Conservation (phyloP, 2,329 filamentous ascomycete species). For the Epichloe hybrida region DNA sequence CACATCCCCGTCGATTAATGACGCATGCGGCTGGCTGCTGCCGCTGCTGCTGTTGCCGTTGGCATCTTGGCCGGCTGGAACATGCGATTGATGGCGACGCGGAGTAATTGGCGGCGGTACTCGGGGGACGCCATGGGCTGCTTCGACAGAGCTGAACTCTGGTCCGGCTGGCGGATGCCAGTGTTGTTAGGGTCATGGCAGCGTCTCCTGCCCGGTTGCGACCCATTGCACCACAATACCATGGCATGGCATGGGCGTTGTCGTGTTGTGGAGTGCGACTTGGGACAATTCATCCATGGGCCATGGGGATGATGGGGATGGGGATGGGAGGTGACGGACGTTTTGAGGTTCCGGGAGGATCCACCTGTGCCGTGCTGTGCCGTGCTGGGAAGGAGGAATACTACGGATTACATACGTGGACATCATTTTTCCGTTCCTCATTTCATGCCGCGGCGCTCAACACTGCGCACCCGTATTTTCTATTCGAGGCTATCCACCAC, state of each 20-base stretch:
- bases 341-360: too few species aligned
- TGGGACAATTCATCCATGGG: not conserved
- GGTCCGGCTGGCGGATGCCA: constrained; percentile 9
- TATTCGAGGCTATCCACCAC: not conserved
- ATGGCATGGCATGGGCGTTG: not conserved
- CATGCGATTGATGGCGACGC: not conserved
- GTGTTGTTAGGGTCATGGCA: constrained; percentile 14
- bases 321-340: too few species aligned
- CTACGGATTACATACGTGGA: too few species aligned
- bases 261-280: not conserved
- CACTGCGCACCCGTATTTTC: not conserved
- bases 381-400: too few species aligned
- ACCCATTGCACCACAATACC: not conserved
- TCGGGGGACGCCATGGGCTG: not conserved
- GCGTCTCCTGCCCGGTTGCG: constrained; percentile 12
- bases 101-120: not conserved
- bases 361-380: too few species aligned
- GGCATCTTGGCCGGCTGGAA: not conserved
- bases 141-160: not conserved
- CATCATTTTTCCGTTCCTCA: not conserved
- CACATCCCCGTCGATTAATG: constrained; percentile 1
- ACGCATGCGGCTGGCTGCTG: constrained; percentile 4
- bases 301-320: too few species aligned
- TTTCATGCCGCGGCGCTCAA: not conserved
- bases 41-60: constrained; percentile 1